Base-by-base conservation (phyloP, 2,329 filamentous ascomycete species). In the Calonectria naviculata region DNA sequence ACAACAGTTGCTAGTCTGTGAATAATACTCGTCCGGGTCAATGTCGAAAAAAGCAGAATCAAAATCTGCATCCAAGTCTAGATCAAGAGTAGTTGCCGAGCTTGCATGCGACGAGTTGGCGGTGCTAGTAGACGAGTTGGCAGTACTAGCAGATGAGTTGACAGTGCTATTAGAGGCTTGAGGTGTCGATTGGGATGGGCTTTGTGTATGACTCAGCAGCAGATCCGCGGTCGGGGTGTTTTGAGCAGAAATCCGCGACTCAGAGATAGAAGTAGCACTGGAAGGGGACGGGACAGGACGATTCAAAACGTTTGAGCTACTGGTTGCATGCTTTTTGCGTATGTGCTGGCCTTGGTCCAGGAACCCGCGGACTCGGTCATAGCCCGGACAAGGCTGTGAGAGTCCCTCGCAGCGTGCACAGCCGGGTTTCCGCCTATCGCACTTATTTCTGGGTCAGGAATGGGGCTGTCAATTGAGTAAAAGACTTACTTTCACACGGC, bases 401-500 rank as follows among this genome's bases (percentile, higher is more conserved):
- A 34, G 24, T n/a, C 31, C 31, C 24, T 49, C 62, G 26, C 62
- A 65, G 24, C 62, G 46, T 26, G 19, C 12, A 26, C 62, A 65
- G 21, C 62, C 46, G 21, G 46, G 62, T 44, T 52, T 36, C 21
- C 62, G 44, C 62, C 31, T 65, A 41, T 65, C 62, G 24, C 62
- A 65, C 62, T 65, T 56, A 7, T 26, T 36, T 56, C 31, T 38
- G 52, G 31, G 52, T 62, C 26, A 62, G 54, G 31, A 62, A 62
- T 13, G 38, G 58, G 58, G 41, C 38, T 38, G 34, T 34, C 36
- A 24, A 42, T 17, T n/a, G 46, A 44, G 56, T 42, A 62, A 17
- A n/a, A 21, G 24, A 34, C 58, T 44, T 46, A 62, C 58, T 62
- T 62, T 62, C 17, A 62, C 58, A 29, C 58, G 58, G 41, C 58